These are phyloP conservation scores for Pascua sp. DNA, from an alignment of 1,284 basidiomycete genomes.

Conservation along the genomic window DNA sequence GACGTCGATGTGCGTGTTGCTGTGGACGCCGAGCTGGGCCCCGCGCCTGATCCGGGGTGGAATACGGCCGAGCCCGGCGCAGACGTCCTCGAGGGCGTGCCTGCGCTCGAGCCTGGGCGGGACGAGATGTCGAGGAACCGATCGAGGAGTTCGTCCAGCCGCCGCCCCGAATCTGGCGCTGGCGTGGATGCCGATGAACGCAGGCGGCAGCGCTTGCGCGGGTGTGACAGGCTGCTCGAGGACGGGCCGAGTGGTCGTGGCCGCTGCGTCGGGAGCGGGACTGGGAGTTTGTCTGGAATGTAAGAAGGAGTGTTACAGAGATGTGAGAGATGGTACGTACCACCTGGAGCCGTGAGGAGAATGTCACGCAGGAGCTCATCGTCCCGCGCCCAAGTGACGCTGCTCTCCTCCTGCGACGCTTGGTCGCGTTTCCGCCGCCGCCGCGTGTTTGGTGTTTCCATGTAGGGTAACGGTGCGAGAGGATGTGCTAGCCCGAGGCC, in stretches of 20 bases:
- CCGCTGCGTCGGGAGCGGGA: slow-evolving; percentile 14
- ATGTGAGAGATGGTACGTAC: background rate
- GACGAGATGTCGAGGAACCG: slow-evolving; percentile 6
- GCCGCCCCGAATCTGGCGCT: background rate
- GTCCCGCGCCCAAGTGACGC: slow-evolving; percentile 14
- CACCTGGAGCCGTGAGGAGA: background rate
- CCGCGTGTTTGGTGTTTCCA: slow-evolving; percentile 18
- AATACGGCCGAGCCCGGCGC: too few species aligned
- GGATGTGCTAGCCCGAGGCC: too few species aligned
- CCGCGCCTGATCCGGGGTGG: background rate
- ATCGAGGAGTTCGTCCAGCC: slow-evolving; percentile 17
- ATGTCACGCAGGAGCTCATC: slow-evolving; percentile 9
- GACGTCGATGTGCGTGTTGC: background rate
- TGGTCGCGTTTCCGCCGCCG: slow-evolving; percentile 10
- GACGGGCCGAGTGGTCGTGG: slow-evolving; percentile 3
- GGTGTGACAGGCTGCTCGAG: background rate
- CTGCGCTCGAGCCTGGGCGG: background rate
- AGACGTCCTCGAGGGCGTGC: background rate
- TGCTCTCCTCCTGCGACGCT: slow-evolving; percentile 3
- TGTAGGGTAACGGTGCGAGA: background rate
- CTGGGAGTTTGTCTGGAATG: slow-evolving; percentile 5
- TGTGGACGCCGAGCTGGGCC: background rate
- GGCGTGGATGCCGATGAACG: background rate
- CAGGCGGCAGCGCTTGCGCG: slow-evolving; percentile 5
- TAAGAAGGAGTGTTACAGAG: background rate